Base-by-base conservation (phyloP, 768 basidiomycete genomes). In the Mycena filopes region DNA sequence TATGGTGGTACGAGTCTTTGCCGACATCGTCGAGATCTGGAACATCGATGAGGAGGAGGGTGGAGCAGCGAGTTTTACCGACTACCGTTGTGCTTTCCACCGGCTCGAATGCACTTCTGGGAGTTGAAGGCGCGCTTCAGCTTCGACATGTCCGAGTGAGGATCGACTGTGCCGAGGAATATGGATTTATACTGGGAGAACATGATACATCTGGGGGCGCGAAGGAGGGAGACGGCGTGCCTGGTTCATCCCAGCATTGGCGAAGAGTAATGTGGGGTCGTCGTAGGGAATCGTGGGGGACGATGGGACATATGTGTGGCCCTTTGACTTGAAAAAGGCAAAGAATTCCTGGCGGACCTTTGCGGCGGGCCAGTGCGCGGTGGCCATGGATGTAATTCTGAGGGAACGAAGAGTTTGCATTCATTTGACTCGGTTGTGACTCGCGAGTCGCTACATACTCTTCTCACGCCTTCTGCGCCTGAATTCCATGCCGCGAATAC, bases 221-320 rank as follows among this genome's bases (percentile, higher is more conserved):
- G 47, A 23, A 50, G 41, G 28, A 55, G 43, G 23, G 38, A 33
- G 49, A 54, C 28, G 20, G 68, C 80, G 38, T 70, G 88, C 93
- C 85, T 95, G 94, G 75, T 96, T 96, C 94, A 96, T 97, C 64
- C 98, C 98, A 68, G 97, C 97, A 83, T 99, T 99, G 63, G 96
- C 95, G 72, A 99, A 99, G 59, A 99, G 88, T 40, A 99, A 84
- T 18, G 98, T 98, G 3, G 97, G 97, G 80, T 99, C 98, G 63
- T 99, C 98, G 76, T 94, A 98, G 2, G 98, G 98, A 68, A 99
- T 92, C 41, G 96, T 97, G 2, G 93, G 85, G 3, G 95, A 96
- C 31, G 94, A 96, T 9, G 92, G 91, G 56, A 96, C 93, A 75
- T 94, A 97, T 25, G 91, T 90, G 77, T 99, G 98, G 67, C 86